phyloP scores from a whole-genome alignment of 139 green algal genomes.

The Micractinium conductrix region DNA sequence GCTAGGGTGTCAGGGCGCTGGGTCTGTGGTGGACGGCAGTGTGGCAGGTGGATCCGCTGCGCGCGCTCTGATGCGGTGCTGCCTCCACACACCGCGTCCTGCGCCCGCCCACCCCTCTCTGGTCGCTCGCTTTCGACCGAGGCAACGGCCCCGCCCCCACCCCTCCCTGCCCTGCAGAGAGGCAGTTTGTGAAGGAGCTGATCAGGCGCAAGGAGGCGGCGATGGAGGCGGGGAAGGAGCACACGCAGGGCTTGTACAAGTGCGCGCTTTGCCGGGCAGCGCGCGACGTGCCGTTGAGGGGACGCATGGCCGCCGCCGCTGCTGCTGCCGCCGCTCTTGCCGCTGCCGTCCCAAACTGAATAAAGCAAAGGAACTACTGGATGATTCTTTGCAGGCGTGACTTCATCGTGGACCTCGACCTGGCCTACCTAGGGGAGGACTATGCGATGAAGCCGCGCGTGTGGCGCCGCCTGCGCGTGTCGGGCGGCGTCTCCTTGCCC shows the following conservation, averaged over 20 bases:
- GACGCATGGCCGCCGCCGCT: too few relatives aligned
- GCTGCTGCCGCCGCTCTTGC: background rate
- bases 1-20: too few relatives aligned
- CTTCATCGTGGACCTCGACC: background rate
- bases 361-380: background rate
- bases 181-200: background rate
- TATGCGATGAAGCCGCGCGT: background rate
- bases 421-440: background rate
- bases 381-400: background rate
- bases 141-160: too few relatives aligned
- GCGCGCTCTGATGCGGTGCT: too few relatives aligned
- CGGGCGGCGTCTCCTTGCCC: background rate
- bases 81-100: too few relatives aligned
- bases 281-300: too few relatives aligned
- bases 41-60: too few relatives aligned
- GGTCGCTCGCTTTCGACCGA: too few relatives aligned
- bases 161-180: constrained; percentile 12
- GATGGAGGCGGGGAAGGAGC: background rate
- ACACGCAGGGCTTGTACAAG: background rate
- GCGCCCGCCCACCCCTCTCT: too few relatives aligned
- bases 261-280: background rate
- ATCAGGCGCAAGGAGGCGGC: background rate
- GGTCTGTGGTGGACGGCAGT: too few relatives aligned
- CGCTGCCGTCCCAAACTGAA: background rate
- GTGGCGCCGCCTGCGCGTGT: constrained; percentile 7